These are phyloP conservation scores for Leccinum subgranulosum DNA, from an alignment of 768 basidiomycete species.

Conservation along the genomic window DNA sequence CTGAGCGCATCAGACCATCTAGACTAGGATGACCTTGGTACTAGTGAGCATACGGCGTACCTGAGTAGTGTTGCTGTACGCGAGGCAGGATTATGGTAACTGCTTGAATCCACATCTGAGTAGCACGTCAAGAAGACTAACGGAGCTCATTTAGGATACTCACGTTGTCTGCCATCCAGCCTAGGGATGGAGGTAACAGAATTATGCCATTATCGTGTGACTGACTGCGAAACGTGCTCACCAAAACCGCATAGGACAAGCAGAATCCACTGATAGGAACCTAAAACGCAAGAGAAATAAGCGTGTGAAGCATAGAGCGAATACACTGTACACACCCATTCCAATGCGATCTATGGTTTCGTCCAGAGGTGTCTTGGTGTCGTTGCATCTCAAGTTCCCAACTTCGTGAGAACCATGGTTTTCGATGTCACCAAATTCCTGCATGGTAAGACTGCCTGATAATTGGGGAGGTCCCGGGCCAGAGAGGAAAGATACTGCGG, in stretches of 20 bases:
- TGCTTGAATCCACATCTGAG: slow-evolving; percentile 91
- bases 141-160: slow-evolving; percentile 13
- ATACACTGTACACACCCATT: slow-evolving; percentile 53
- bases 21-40: background rate
- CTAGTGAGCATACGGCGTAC: slow-evolving; percentile 35
- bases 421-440: background rate
- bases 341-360: slow-evolving; percentile 88
- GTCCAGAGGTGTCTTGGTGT: slow-evolving; percentile 64
- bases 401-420: slow-evolving; percentile 30
- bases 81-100: slow-evolving; percentile 91
- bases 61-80: slow-evolving; percentile 84
- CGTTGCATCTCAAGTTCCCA: slow-evolving; percentile 26
- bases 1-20: slow-evolving; percentile 33
- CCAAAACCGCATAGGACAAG: slow-evolving; percentile 85
- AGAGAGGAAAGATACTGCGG: background rate
- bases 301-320: background rate
- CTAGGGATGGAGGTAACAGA: slow-evolving; percentile 34
- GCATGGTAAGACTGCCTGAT: background rate
- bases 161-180: slow-evolving; percentile 94
- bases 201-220: background rate
- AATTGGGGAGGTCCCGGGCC: background rate
- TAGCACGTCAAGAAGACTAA: slow-evolving; percentile 24
- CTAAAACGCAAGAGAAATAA: slow-evolving; percentile 25
- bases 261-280: slow-evolving; percentile 80
- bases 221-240: slow-evolving; percentile 36